phyloP scores from a whole-genome alignment of 768 basidiomycete genomes.

The Psilocybe azurescens region DNA sequence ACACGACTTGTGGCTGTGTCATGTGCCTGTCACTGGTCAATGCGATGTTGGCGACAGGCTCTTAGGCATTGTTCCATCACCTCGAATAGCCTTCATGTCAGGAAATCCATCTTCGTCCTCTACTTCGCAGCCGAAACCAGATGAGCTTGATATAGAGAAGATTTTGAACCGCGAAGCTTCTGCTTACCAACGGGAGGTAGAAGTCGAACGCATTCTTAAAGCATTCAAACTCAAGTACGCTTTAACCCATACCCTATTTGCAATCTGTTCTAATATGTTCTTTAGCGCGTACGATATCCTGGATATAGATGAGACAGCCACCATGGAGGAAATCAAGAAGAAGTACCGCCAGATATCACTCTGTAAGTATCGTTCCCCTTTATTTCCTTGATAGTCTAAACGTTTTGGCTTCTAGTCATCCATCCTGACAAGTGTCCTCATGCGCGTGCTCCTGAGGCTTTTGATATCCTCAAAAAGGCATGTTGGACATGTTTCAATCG shows the following conservation, averaged over 20 bases:
- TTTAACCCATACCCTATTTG: not conserved
- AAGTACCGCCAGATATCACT: conserved; percentile 86
- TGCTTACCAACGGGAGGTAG: conserved; percentile 85
- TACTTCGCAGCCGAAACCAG: conserved; percentile 23
- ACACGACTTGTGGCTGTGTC: not conserved
- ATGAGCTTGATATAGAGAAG: conserved; percentile 75
- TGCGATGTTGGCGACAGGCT: not conserved
- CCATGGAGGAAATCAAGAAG: conserved; percentile 87
- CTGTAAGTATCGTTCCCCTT: conserved; percentile 52
- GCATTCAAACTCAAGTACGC: conserved; percentile 94
- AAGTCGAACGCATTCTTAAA: conserved; percentile 90
- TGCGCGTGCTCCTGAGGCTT: conserved; percentile 87
- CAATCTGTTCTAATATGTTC: conserved; percentile 3
- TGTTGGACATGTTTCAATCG: conserved; percentile 7
- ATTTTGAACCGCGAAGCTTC: conserved; percentile 81
- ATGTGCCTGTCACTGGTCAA: too few relatives aligned
- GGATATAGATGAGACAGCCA: conserved; percentile 73
- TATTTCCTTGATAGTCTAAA: conserved; percentile 1
- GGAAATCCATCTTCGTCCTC: conserved; percentile 17
- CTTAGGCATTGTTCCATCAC: not conserved
- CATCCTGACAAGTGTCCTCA: conserved; percentile 98
- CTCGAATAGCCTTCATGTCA: conserved; percentile 10
- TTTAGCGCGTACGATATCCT: conserved; percentile 92
- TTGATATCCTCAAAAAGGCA: conserved; percentile 93
- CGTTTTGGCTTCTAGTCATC: conserved; percentile 64